A percentile compares a stretch with the other conserved stretches of the same genome.
Conservation (phyloP, 2,329 filamentous ascomycete genomes). For the Aspergillus cejpii region DNA sequence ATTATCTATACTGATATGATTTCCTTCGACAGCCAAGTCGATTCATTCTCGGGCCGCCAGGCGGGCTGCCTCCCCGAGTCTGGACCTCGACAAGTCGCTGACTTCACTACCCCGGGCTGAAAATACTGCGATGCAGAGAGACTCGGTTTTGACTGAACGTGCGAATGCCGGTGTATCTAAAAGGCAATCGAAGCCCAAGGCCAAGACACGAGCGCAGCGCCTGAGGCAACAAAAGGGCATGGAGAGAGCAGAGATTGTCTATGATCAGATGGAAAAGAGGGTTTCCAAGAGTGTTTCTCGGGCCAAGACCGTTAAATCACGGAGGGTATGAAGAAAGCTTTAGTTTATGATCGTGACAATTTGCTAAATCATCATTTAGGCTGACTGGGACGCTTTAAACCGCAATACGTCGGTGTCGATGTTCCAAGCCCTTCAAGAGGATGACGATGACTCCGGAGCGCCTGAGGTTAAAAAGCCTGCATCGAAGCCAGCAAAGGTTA, state of each 20-base stretch:
- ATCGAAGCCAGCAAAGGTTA: slow-evolving; percentile 8
- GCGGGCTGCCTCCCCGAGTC: slow-evolving; percentile 50
- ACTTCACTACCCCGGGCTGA: slow-evolving; percentile 39
- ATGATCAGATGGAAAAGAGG: slow-evolving; percentile 52
- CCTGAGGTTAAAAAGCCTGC: slow-evolving; percentile 15
- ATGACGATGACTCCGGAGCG: slow-evolving; percentile 35
- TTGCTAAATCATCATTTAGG: slow-evolving; percentile 24
- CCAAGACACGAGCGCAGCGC: slow-evolving; percentile 48
- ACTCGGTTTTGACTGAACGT: slow-evolving; percentile 46
- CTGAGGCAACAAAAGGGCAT: slow-evolving; percentile 50
- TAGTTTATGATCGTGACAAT: neutral
- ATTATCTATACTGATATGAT: slow-evolving; percentile 6
- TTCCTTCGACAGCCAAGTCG: slow-evolving; percentile 40
- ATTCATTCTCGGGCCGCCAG: slow-evolving; percentile 54
- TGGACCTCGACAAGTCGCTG: slow-evolving; percentile 48
- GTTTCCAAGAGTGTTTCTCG: slow-evolving; percentile 47
- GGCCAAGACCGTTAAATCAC: slow-evolving; percentile 44
- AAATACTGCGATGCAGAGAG: slow-evolving; percentile 34
- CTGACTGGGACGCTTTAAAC: slow-evolving; percentile 40
- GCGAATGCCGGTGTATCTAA: slow-evolving; percentile 49
- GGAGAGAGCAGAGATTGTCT: slow-evolving; percentile 49
- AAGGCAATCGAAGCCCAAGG: slow-evolving; percentile 46
- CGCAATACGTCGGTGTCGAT: slow-evolving; percentile 22
- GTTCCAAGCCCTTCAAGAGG: slow-evolving; percentile 40
- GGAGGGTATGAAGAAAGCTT: slow-evolving; percentile 34